Conservation (phyloP, 495 filamentous ascomycete genomes). For the Penicillium egyptiacum region DNA sequence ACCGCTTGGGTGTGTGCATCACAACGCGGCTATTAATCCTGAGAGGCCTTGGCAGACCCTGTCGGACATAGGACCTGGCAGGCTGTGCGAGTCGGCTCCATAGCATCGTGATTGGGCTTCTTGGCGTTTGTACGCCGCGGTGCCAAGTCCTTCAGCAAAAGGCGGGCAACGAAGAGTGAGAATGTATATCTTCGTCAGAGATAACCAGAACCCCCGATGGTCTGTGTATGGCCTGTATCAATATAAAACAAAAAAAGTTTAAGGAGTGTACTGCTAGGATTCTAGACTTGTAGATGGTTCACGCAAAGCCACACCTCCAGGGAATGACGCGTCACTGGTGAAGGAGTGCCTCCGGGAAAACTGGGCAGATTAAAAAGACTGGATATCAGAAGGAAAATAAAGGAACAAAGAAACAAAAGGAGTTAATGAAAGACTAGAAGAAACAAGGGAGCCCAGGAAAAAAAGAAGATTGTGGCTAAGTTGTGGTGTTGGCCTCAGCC, state of each 20-base stretch:
- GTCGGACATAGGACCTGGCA: slow-evolving; percentile 22
- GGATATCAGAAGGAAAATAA: slow-evolving; percentile 9
- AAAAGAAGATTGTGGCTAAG: slow-evolving; percentile 26
- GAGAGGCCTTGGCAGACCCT: slow-evolving; percentile 20
- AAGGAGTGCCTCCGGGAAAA: slow-evolving; percentile 13
- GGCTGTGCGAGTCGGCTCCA: slow-evolving; percentile 27
- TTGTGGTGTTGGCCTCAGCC: slow-evolving; percentile 18
- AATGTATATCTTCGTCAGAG: not conserved
- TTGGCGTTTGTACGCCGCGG: slow-evolving; percentile 4
- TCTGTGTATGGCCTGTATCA: not conserved
- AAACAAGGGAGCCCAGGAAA: slow-evolving; percentile 4
- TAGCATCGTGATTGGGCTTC: slow-evolving; percentile 21
- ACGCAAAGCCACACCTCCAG: slow-evolving; percentile 22
- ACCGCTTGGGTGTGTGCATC: slow-evolving; percentile 21
- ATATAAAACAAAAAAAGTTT: slow-evolving; percentile 7
- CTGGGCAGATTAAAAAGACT: not conserved
- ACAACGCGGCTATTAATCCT: slow-evolving; percentile 11
- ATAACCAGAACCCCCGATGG: not conserved
- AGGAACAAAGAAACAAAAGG: slow-evolving; percentile 7
- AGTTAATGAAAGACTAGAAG: slow-evolving; percentile 21
- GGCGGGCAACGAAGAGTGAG: not conserved
- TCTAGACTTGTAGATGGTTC: slow-evolving; percentile 3
- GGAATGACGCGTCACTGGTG: slow-evolving; percentile 11
- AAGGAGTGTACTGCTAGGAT: slow-evolving; percentile 10
- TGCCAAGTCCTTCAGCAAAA: slow-evolving; percentile 6